phyloP scores from a whole-genome alignment of 2,329 filamentous ascomycete species.

The Penicillium oxalicum region DNA sequence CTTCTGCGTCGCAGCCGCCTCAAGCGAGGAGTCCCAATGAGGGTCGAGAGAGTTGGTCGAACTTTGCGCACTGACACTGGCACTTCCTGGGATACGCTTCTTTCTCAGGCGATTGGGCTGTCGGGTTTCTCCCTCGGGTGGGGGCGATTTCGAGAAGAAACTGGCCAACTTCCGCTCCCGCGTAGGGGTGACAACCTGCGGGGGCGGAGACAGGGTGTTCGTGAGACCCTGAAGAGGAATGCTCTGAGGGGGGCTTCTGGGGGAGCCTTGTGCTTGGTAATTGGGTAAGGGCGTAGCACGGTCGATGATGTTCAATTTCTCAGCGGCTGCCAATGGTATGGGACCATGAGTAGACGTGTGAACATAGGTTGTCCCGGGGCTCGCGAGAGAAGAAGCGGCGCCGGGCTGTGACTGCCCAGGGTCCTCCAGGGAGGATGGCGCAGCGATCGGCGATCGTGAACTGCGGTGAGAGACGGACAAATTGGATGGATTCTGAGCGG shows the following conservation, averaged over 20 bases:
- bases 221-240: conserved; percentile 20
- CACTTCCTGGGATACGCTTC: conserved; percentile 68
- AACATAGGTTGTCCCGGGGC: conserved; percentile 20
- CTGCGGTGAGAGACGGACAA: conserved; percentile 27
- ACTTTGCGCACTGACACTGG: conserved; percentile 83
- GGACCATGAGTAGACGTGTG: conserved; percentile 33
- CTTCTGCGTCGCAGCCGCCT: conserved; percentile 20
- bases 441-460: conserved; percentile 27
- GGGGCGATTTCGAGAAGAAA: conserved; percentile 63
- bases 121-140: conserved; percentile 55
- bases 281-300: conserved; percentile 32
- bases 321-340: conserved; percentile 18
- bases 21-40: conserved; percentile 31
- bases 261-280: conserved; percentile 31
- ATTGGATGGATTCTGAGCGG: conserved; percentile 41
- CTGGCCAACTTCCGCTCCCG: conserved; percentile 63
- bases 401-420: conserved; percentile 7
- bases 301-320: conserved; percentile 13
- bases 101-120: conserved; percentile 90
- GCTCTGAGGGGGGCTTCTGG: conserved; percentile 17
- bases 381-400: conserved; percentile 8
- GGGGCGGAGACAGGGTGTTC: conserved; percentile 36
- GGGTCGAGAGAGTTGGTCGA: conserved; percentile 69
- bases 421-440: conserved; percentile 21
- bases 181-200: conserved; percentile 49